These are phyloP conservation scores for Pittosporum tobira DNA, from an alignment of 129 eudicot genomes.

Conservation along the genomic window DNA sequence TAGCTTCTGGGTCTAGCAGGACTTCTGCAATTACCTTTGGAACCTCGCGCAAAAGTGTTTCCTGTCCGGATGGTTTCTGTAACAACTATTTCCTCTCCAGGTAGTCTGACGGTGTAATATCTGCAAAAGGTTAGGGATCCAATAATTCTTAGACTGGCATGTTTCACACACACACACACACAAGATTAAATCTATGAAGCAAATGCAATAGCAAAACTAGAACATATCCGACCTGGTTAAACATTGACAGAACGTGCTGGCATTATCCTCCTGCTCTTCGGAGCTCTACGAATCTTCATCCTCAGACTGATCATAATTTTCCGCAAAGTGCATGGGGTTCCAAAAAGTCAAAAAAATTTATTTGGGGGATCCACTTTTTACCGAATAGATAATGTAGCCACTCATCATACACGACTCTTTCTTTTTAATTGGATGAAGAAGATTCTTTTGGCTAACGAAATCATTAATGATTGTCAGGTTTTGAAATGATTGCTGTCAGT, in stretches of 20 bases:
- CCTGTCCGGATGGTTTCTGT: slow-evolving; percentile 54
- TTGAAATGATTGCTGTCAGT: slow-evolving; percentile 40
- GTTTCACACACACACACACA: too few species aligned
- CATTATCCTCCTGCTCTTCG: slow-evolving; percentile 31
- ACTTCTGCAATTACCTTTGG: slow-evolving; percentile 72
- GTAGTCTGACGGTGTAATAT: slow-evolving; percentile 41
- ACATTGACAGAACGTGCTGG: too few species aligned
- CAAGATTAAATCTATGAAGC: neutral
- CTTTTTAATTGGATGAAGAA: slow-evolving; percentile 52
- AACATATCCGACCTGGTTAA: neutral
- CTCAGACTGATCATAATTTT: slow-evolving; percentile 58
- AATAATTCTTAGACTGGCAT: neutral
- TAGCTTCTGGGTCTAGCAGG: slow-evolving; percentile 42
- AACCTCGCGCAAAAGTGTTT: slow-evolving; percentile 47
- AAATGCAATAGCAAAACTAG: neutral
- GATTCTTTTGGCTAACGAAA: slow-evolving; percentile 41
- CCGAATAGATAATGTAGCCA: slow-evolving; percentile 56
- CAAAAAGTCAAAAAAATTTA: too few species aligned
- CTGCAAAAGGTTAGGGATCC: slow-evolving; percentile 38
- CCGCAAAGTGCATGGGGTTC: slow-evolving; percentile 65
- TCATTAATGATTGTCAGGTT: slow-evolving; percentile 42
- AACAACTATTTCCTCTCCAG: slow-evolving; percentile 44
- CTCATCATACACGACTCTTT: slow-evolving; percentile 58
- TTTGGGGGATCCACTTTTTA: slow-evolving; percentile 48
- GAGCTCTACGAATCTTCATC: slow-evolving; percentile 42